Percentiles rank a stretch among this genome's conserved stretches.
Evolutionary conservation across 805 yeast species (phyloP).

Genomic region (Candida patagonica): DNA sequence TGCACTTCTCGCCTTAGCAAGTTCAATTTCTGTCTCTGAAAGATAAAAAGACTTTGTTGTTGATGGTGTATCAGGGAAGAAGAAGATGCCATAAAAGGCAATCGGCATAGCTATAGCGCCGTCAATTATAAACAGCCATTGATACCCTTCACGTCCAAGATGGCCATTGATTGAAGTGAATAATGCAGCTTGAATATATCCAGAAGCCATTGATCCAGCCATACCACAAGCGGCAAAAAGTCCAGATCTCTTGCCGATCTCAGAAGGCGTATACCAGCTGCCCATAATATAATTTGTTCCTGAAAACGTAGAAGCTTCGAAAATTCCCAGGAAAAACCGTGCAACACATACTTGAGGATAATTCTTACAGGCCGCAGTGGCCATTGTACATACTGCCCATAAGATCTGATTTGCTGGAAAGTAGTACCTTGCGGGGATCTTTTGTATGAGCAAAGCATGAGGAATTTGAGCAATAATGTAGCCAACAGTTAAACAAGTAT

Average conservation of each 20-base stretch:
- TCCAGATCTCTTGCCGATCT: constrained; percentile 32
- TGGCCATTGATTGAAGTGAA: constrained; percentile 36
- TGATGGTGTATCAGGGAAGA: constrained; percentile 45
- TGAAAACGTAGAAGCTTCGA: constrained; percentile 24
- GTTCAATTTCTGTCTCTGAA: constrained; percentile 19
- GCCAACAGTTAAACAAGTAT: constrained; percentile 23
- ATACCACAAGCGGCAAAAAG: constrained; percentile 33
- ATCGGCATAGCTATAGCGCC: constrained; percentile 37
- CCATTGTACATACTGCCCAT: constrained; percentile 24
- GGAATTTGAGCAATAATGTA: constrained; percentile 24
- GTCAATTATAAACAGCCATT: constrained; percentile 54
- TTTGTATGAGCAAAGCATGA: constrained; percentile 26
- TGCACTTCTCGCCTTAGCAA: constrained; percentile 15
- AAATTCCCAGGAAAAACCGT: constrained; percentile 25
- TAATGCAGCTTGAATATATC: constrained; percentile 46
- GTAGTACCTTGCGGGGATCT: constrained; percentile 34
- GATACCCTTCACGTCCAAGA: constrained; percentile 43
- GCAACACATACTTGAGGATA: constrained; percentile 21
- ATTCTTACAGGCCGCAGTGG: constrained; percentile 18
- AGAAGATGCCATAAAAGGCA: constrained; percentile 33
- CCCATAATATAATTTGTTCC: constrained; percentile 22
- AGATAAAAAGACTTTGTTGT: constrained; percentile 22
- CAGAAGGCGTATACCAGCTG: constrained; percentile 30
- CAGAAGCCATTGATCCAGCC: constrained; percentile 39
- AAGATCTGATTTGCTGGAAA: constrained; percentile 24